These are phyloP conservation scores for Linum trigynum DNA, from an alignment of 345 rosid species.

Conservation along the genomic window DNA sequence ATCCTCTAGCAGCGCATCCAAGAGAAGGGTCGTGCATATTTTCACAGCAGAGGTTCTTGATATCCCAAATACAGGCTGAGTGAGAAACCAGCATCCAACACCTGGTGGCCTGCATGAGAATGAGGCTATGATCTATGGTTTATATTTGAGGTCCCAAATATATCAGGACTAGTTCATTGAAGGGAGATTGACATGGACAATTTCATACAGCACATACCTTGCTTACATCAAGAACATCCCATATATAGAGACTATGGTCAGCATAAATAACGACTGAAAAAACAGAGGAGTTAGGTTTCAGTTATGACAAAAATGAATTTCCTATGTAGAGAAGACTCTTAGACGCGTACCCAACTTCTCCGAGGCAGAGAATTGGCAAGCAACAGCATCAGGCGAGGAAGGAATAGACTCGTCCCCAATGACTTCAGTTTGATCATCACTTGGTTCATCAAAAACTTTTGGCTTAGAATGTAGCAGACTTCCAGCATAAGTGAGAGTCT, in stretches of 20 bases:
- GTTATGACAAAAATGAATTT: conserved; percentile 1
- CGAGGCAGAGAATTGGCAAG: conserved; percentile 63
- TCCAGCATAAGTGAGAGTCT: conserved; percentile 37
- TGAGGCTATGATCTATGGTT: conserved; percentile 11
- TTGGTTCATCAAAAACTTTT: conserved; percentile 26
- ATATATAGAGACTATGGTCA: conserved; percentile 62
- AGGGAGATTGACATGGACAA: neutral
- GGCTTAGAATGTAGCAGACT: conserved; percentile 41
- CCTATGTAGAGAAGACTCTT: conserved; percentile 7
- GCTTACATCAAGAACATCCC: conserved; percentile 56
- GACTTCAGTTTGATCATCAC: conserved; percentile 11
- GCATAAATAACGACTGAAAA: conserved; percentile 63
- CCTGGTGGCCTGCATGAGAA: conserved; percentile 47
- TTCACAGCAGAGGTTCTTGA: conserved; percentile 73
- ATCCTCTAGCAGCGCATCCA: conserved; percentile 73
- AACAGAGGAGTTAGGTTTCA: conserved; percentile 14
- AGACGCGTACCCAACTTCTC: conserved; percentile 51
- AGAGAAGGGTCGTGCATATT: conserved; percentile 58
- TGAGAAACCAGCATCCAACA: conserved; percentile 59
- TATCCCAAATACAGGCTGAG: conserved; percentile 72
- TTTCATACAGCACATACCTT: conserved; percentile 36
- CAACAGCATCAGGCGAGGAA: conserved; percentile 58
- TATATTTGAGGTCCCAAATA: conserved; percentile 12
- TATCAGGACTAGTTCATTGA: conserved; percentile 1
- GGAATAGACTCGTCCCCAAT: conserved; percentile 18